Evolutionary conservation across 2,329 filamentous ascomycete genomes (phyloP).

Genomic region (Amauroascus verrucosus): DNA sequence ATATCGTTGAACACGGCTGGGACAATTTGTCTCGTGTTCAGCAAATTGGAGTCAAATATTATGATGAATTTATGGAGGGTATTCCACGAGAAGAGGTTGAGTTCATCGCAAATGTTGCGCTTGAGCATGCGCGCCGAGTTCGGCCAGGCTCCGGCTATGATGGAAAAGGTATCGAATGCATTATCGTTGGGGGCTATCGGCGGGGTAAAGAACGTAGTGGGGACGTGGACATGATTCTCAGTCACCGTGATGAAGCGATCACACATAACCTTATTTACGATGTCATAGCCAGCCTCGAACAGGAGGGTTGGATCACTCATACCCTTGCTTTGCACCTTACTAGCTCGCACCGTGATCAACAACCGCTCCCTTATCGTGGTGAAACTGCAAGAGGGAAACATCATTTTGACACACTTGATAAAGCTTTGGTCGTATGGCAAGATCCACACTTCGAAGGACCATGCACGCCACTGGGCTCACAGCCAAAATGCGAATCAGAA

Average conservation of each 20-base stretch:
- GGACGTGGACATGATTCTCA: conserved; percentile 79
- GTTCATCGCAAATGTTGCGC: conserved; percentile 53
- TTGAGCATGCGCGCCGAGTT: conserved; percentile 56
- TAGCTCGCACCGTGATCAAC: conserved; percentile 63
- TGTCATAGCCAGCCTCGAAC: conserved; percentile 62
- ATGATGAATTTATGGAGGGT: conserved; percentile 66
- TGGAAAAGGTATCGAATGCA: conserved; percentile 43
- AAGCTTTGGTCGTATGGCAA: conserved; percentile 88
- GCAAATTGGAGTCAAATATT: conserved; percentile 90
- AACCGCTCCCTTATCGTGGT: conserved; percentile 46
- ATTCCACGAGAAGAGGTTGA: conserved; percentile 68
- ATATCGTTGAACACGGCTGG: conserved; percentile 79
- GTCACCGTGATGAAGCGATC: conserved; percentile 58
- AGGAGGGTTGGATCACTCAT: conserved; percentile 64
- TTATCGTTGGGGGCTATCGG: conserved; percentile 71
- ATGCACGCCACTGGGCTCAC: neutral
- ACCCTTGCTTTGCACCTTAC: conserved; percentile 60
- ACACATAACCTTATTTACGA: conserved; percentile 62
- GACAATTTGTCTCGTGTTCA: conserved; percentile 62
- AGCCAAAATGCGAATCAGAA: neutral
- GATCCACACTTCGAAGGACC: conserved; percentile 43
- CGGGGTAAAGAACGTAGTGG: conserved; percentile 63
- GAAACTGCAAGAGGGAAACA: conserved; percentile 35
- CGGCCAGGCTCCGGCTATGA: conserved; percentile 37
- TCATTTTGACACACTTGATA: conserved; percentile 82